These are phyloP conservation scores for Rubroboletus pulcherrimus DNA, from an alignment of 768 basidiomycete genomes.

Conservation along the genomic window DNA sequence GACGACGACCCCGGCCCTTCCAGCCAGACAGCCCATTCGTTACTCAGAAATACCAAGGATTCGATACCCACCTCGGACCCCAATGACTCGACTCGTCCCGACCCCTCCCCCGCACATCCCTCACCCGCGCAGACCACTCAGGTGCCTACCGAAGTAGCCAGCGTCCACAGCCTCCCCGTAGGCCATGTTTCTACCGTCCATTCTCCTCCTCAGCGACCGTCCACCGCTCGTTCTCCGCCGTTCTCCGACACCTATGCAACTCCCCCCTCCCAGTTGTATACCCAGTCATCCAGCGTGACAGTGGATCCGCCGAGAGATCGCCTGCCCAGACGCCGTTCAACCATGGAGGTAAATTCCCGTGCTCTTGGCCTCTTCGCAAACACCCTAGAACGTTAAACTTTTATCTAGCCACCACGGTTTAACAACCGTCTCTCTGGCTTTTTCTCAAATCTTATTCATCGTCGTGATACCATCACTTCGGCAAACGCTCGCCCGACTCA, in stretches of 20 bases:
- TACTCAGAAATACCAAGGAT: not conserved
- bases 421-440: slow-evolving; percentile 83
- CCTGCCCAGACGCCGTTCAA: slow-evolving; percentile 46
- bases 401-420: slow-evolving; percentile 46
- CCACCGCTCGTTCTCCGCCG: slow-evolving; percentile 31
- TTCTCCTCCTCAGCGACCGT: slow-evolving; percentile 28
- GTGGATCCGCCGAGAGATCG: slow-evolving; percentile 33
- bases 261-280: not conserved
- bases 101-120: slow-evolving; percentile 10
- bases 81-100: slow-evolving; percentile 33
- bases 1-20: slow-evolving; percentile 2
- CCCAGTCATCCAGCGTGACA: slow-evolving; percentile 15
- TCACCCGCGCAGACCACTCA: slow-evolving; percentile 23
- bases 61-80: not conserved
- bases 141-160: slow-evolving; percentile 46
- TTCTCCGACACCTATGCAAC: not conserved
- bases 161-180: slow-evolving; percentile 57
- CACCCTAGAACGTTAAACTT: slow-evolving; percentile 7
- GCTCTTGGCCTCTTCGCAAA: slow-evolving; percentile 1
- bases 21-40: not conserved
- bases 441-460: slow-evolving; percentile 72
- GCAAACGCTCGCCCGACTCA: slow-evolving; percentile 29
- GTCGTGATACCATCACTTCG: slow-evolving; percentile 48
- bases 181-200: slow-evolving; percentile 47
- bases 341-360: slow-evolving; percentile 48